phyloP scores from a whole-genome alignment of 1,284 basidiomycete species.

The Naganishia sp. region DNA sequence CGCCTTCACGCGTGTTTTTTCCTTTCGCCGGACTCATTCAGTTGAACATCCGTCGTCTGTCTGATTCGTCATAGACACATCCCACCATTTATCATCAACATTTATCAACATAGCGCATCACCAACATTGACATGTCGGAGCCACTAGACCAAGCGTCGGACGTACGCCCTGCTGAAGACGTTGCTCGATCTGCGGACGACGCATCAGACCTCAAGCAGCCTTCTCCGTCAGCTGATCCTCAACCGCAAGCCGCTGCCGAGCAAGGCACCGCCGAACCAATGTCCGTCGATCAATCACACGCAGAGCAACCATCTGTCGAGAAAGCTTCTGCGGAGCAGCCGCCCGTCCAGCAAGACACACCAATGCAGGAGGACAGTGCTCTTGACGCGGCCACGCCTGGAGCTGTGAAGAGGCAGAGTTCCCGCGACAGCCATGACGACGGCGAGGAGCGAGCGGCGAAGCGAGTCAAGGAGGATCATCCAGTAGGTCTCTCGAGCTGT shows the following conservation, averaged over 20 bases:
- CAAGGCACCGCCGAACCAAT: no score
- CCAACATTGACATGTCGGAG: slow-evolving; percentile 12
- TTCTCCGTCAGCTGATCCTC: background rate
- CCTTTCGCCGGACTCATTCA: slow-evolving; percentile 20
- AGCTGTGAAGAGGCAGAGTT: slow-evolving; percentile 22
- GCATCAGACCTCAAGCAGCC: background rate
- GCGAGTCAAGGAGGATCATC: slow-evolving; percentile 29
- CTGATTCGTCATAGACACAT: background rate
- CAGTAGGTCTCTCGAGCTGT: slow-evolving; percentile 2
- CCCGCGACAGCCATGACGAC: slow-evolving; percentile 11
- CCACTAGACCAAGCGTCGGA: slow-evolving; percentile 2
- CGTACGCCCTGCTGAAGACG: background rate
- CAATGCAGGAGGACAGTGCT: background rate
- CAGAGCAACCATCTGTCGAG: no score
- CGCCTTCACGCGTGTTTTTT: no score
- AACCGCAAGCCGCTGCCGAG: no score
- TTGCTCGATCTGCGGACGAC: background rate
- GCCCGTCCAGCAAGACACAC: background rate
- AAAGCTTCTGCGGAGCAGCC: background rate
- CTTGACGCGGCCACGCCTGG: background rate
- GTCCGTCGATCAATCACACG: no score
- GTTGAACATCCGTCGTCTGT: slow-evolving; percentile 24
- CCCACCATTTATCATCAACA: background rate
- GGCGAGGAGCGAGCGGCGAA: slow-evolving; percentile 26
- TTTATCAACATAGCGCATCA: slow-evolving; percentile 13